A percentile compares a stretch with the other conserved stretches of the same genome.
Evolutionary conservation across 2,329 filamentous ascomycete genomes (phyloP).

Genomic region (Colletotrichum higginsianum): DNA sequence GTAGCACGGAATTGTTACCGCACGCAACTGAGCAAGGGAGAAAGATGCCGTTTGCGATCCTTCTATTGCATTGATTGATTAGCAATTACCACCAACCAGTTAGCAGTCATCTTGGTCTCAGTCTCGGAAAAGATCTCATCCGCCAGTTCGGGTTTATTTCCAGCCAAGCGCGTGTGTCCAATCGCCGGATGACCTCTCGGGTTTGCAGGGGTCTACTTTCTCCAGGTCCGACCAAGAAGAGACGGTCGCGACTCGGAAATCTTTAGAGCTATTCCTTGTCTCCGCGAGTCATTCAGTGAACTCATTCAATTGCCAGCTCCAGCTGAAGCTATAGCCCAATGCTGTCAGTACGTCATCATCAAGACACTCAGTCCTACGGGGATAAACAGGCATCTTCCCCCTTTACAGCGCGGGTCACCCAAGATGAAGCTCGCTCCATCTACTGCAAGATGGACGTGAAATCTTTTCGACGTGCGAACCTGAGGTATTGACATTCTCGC

Average conservation of each 20-base stretch:
- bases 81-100: too few relatives aligned
- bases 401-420: not conserved
- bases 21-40: not conserved
- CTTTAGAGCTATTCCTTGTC: not conserved
- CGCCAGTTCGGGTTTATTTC: slow-evolving; percentile 10
- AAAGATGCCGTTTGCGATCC: not conserved
- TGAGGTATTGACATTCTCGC: not conserved
- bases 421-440: not conserved
- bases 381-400: not conserved
- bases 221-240: slow-evolving; percentile 22
- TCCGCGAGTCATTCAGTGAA: not conserved
- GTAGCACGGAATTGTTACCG: not conserved
- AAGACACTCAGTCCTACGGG: not conserved
- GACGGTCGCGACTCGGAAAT: not conserved
- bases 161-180: not conserved
- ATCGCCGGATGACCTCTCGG: slow-evolving; percentile 22
- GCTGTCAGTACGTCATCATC: not conserved
- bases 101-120: not conserved
- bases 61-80: not conserved
- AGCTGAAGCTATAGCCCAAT: not conserved
- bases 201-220: slow-evolving; percentile 1
- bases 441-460: not conserved
- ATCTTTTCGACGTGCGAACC: not conserved
- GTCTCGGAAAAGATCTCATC: not conserved
- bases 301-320: not conserved